These are phyloP conservation scores for Aureobasidium sp. DNA, from an alignment of 2,329 filamentous ascomycete species.

Conservation along the genomic window DNA sequence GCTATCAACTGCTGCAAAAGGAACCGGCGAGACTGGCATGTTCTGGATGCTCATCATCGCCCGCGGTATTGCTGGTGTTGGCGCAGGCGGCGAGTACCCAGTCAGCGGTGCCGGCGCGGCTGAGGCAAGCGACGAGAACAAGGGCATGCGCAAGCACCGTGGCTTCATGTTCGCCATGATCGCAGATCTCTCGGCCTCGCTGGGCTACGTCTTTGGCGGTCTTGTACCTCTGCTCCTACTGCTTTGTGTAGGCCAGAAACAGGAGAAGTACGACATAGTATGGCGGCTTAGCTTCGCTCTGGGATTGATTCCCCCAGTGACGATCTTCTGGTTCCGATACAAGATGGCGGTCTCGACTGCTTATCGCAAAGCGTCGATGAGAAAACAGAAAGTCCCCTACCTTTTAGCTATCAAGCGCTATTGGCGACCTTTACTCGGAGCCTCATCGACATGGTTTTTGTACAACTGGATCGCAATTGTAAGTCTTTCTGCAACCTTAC, in stretches of 20 bases:
- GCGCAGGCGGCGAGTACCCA: constrained; percentile 46
- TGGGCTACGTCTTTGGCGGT: constrained; percentile 47
- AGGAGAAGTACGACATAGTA: constrained; percentile 42
- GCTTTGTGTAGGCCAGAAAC: constrained; percentile 41
- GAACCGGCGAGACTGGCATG: constrained; percentile 26
- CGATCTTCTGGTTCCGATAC: constrained; percentile 62
- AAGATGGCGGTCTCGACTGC: constrained; percentile 70
- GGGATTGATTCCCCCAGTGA: constrained; percentile 64
- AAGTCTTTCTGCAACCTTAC: constrained; percentile 32
- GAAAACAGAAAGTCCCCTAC: constrained; percentile 41
- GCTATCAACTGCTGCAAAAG: constrained; percentile 24
- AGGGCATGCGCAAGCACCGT: constrained; percentile 38
- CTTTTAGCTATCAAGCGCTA: constrained; percentile 56
- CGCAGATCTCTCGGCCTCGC: constrained; percentile 43
- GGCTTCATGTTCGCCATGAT: constrained; percentile 54
- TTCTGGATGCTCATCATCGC: constrained; percentile 41
- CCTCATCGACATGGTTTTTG: constrained; percentile 74
- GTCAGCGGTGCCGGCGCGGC: constrained; percentile 43
- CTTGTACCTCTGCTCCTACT: constrained; percentile 42
- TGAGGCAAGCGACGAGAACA: constrained; percentile 48
- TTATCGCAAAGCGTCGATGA: constrained; percentile 65
- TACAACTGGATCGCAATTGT: constrained; percentile 64
- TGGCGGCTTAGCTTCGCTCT: constrained; percentile 79
- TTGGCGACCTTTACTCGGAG: constrained; percentile 60
- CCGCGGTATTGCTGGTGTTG: constrained; percentile 40